Base-by-base conservation (phyloP, 768 basidiomycete genomes). In the Dictyophora rubrovolvata region DNA sequence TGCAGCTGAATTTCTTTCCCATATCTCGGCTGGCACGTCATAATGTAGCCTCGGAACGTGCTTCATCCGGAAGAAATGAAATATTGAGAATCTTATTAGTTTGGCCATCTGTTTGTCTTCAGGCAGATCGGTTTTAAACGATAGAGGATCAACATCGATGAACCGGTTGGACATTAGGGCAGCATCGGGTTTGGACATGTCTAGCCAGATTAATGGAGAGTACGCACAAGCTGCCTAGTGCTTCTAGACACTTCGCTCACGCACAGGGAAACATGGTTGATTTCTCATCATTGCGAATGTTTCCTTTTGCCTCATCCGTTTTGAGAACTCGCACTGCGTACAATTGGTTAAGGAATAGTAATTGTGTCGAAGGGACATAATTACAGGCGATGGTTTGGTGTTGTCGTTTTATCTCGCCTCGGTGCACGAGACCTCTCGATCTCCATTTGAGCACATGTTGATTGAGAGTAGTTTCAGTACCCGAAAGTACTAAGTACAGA, bases 171-270 rank as follows among this genome's bases (percentile, higher is more conserved):
- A n/a, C 49, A 52, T 48, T 52, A 59, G 57, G 52, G 35, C 28
- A 47, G 18, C 50, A 20, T 59, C 57, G 50, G 57, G 50, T 59
- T 35, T 57, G n/a, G 50, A 34, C 57, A 23, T 35, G 17, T 57
- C 14, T 59, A 11, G 22, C 23, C 14, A 11, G 50, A 23, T 48
- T 5, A 48, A 33, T 28, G 57, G 42, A 42, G 11, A 42, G 42
- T 12, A 42, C 42, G 42, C 2, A 42, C 42, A 9, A 9, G 42
- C 42, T 42, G 42, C 42, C 42, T 42, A n/a, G 42, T 42, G 42
- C 42, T 12, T 42, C 14, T 42, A 42, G 42, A 42, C 11, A 42
- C 42, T 42, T 42, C 42, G 42, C 42, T 42, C 42, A 42, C 42
- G 42, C 11, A 42, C 42, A 42, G 42, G n/a, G 42, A 42, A 42